Base-by-base conservation (phyloP, 2,329 filamentous ascomycete species). In the Monilinia aucupariae region DNA sequence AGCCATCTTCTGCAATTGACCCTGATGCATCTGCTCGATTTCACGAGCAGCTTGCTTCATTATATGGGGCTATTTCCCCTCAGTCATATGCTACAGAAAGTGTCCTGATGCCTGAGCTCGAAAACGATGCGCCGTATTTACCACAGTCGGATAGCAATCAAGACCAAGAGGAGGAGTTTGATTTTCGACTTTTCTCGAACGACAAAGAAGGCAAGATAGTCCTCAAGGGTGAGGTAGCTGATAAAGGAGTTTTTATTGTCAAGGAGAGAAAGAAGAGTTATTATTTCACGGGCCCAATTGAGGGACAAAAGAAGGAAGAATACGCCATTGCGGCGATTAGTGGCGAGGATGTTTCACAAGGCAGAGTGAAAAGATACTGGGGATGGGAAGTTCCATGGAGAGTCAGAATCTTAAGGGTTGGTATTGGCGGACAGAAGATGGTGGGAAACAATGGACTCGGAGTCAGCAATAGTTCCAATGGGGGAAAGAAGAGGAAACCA, bases 371-470 rank as follows among this genome's bases (percentile, higher is more conserved):
- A 68, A 75, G 79, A 61, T 76, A 77, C 8, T 86, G 83, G 83
- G 85, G 84, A 0, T 72, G 83, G 49, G 83, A 86, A 72, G 76
- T 83, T 67, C 83, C 84, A 1, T 87, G 85, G 85, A 79, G 79
- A 62, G 82, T 86, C 17, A 78, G 75, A 4, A 76, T 74, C 37
- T 74, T 84, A 39, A 73, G 68, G 1, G 69, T 77, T n/a, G 50
- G 62, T 25, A 41, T 58, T n/a, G 15, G 48, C 22, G 60, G 56
- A 2, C 58, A 73, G 69, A n/a, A 72, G 71, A 32, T 13, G 17
- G 20, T 75, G 73, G 60, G 68, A 64, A 41, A 30, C 22, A 48
- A 61, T 12, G 43, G 49, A 10, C 49, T 49, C 7, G 68, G 59
- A 20, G 58, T 65, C 0, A 58, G 49, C 13, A 61, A 68, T 15